Evolutionary conservation across 1,284 basidiomycete species (phyloP).

Genomic region (Amylostereum areolatum): DNA sequence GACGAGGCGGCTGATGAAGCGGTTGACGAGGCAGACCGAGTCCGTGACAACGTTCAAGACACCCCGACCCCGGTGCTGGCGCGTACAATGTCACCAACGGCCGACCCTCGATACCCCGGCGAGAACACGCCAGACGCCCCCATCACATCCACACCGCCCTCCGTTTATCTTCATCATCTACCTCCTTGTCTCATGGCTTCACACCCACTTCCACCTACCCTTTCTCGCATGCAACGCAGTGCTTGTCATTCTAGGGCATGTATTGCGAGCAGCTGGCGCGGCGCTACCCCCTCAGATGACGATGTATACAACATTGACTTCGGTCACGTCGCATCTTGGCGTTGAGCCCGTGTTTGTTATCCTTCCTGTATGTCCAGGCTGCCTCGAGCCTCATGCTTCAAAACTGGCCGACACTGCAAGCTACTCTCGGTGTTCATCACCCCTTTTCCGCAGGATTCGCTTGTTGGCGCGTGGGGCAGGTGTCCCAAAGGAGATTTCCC

Average conservation of each 20-base stretch:
- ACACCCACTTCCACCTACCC: conserved; percentile 3
- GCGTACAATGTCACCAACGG: no score
- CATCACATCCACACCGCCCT: background rate
- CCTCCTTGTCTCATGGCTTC: conserved; percentile 12
- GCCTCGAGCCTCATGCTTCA: conserved; percentile 9
- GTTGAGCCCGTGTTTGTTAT: conserved; percentile 5
- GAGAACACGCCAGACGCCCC: background rate
- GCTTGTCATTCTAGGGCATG: background rate
- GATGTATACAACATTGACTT: background rate
- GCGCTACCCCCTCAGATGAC: background rate
- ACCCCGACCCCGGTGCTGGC: no score
- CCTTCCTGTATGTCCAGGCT: conserved; percentile 9
- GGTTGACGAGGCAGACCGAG: no score
- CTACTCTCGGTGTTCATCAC: background rate
- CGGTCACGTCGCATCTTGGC: conserved; percentile 2
- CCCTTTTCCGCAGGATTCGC: background rate
- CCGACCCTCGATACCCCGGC: background rate
- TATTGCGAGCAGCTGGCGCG: background rate
- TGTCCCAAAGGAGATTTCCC: background rate
- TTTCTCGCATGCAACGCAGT: background rate
- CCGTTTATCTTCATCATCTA: conserved; percentile 1
- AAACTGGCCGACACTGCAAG: background rate
- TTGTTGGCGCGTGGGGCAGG: background rate
- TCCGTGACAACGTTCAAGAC: no score
- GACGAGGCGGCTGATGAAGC: no score